phyloP scores from a whole-genome alignment of 2,329 filamentous ascomycete species.

The Cytospora mali region DNA sequence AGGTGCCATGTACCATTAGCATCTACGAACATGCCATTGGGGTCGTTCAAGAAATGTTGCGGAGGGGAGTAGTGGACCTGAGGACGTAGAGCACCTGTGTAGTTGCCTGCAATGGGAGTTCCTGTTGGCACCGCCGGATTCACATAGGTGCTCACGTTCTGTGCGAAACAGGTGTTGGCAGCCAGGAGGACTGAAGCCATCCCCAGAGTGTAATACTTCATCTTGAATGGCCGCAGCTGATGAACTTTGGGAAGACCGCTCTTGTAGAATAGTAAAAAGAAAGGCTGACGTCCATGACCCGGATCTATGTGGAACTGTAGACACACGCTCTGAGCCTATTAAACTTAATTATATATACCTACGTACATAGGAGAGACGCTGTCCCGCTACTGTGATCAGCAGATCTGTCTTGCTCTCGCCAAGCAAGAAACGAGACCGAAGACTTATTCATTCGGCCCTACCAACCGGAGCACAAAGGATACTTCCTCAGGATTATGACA shows the following conservation, averaged over 20 bases:
- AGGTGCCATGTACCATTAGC: slow-evolving; percentile 61
- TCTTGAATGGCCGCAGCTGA: neutral
- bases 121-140: slow-evolving; percentile 37
- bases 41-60: slow-evolving; percentile 60
- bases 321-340: too few relatives aligned
- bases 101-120: slow-evolving; percentile 33
- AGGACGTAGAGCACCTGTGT: slow-evolving; percentile 44
- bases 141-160: slow-evolving; percentile 33
- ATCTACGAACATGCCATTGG: slow-evolving; percentile 65
- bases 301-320: too few relatives aligned
- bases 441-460: neutral
- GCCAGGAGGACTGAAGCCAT: slow-evolving; percentile 1
- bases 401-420: too few relatives aligned
- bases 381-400: too few relatives aligned
- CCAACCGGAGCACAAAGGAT: neutral
- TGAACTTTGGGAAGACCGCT: neutral
- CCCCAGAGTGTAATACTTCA: slow-evolving; percentile 1
- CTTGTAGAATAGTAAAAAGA: neutral
- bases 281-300: too few relatives aligned
- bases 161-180: slow-evolving; percentile 15
- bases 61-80: slow-evolving; percentile 61
- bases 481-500: too few relatives aligned
- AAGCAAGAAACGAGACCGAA: neutral
- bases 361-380: neutral
- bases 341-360: too few relatives aligned